phyloP scores from a whole-genome alignment of 257 asterid genomes.

The Nicotiana tomentosiformis region DNA sequence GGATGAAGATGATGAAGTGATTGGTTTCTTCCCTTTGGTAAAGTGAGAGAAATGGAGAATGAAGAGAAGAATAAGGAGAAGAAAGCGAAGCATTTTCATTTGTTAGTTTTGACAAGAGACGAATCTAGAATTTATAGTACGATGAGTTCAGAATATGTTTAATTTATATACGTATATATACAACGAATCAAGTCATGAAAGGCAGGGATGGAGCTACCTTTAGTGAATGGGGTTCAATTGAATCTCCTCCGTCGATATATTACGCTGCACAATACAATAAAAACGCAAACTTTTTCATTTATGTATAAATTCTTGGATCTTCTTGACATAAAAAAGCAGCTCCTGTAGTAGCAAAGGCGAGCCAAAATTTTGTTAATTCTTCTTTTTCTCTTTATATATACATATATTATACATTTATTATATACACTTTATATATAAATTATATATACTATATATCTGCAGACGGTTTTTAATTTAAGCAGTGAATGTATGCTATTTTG shows the following conservation, averaged over 20 bases:
- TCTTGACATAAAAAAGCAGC: too few species aligned
- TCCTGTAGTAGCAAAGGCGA: too few species aligned
- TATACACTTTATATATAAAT: too few species aligned
- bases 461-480: too few species aligned
- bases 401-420: too few species aligned
- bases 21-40: background rate
- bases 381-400: too few species aligned
- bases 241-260: background rate
- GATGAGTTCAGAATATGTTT: background rate
- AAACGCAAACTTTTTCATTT: background rate
- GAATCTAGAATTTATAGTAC: background rate
- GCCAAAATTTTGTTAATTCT: too few species aligned
- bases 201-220: background rate
- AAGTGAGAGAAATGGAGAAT: constrained; percentile 1
- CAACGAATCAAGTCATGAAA: background rate
- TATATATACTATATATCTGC: too few species aligned
- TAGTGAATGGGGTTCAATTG: background rate
- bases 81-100: background rate
- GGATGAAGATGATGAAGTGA: background rate
- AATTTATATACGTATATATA: background rate
- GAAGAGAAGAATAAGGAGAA: background rate
- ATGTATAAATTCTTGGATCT: too few species aligned
- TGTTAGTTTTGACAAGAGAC: background rate
- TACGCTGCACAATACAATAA: background rate
- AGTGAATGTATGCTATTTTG: too few species aligned